Conservation (phyloP, 2,329 filamentous ascomycete genomes). For the Penicillium brasilianum region DNA sequence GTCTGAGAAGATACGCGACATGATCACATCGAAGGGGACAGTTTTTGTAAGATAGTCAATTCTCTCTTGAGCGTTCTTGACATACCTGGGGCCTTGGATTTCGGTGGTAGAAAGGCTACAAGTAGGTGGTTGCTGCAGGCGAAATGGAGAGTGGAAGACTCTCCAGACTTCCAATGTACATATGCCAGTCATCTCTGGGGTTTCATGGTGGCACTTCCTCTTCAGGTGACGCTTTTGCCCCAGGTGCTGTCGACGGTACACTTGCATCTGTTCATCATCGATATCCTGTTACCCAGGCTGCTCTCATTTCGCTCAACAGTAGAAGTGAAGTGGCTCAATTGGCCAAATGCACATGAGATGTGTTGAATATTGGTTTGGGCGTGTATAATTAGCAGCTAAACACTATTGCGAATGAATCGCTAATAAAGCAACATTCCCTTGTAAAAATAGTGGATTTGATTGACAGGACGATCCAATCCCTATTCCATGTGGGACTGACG, state of each 20-base stretch:
- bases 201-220: background rate
- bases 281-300: background rate
- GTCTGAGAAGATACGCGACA: conserved; percentile 29
- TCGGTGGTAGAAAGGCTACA: background rate
- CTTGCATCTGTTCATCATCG: conserved; percentile 1
- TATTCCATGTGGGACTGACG: background rate
- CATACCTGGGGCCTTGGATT: conserved; percentile 5
- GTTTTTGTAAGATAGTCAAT: conserved; percentile 38
- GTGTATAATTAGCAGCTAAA: background rate
- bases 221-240: background rate
- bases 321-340: background rate
- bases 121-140: background rate
- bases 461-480: too few relatives aligned
- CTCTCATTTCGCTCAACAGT: background rate
- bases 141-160: background rate
- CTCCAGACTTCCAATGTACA: conserved; percentile 8
- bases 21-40: conserved; percentile 25
- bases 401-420: background rate
- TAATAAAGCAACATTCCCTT: background rate
- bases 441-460: background rate
- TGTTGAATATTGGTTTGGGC: background rate
- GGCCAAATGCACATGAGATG: background rate
- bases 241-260: background rate
- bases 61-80: conserved; percentile 23
- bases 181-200: conserved; percentile 1